A percentile compares a stretch with the other conserved stretches of the same genome.
Conservation (phyloP, 2,329 filamentous ascomycete species). For the Anthostomella pinea region DNA sequence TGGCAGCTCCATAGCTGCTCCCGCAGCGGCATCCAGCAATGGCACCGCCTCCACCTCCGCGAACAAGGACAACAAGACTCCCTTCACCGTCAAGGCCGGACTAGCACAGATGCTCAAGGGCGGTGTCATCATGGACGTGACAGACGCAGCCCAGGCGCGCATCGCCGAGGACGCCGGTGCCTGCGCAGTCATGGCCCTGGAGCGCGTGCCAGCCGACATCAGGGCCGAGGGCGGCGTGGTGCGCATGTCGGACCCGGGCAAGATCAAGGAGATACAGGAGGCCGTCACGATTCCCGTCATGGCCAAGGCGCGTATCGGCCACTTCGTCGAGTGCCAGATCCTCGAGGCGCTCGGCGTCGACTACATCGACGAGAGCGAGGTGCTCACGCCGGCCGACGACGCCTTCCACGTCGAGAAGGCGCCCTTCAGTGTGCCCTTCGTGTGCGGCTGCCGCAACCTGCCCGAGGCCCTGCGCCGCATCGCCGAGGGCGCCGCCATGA, state of each 20-base stretch:
- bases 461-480: constrained; percentile 91
- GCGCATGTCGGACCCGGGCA: constrained; percentile 90
- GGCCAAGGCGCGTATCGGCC: constrained; percentile 97
- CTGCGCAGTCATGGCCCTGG: constrained; percentile 95
- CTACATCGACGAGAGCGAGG: constrained; percentile 98
- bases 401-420: constrained; percentile 89
- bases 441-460: constrained; percentile 92
- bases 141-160: constrained; percentile 87
- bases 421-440: constrained; percentile 80
- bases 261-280: constrained; percentile 94
- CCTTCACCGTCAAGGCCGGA: constrained; percentile 90
- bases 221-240: constrained; percentile 88
- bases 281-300: constrained; percentile 97
- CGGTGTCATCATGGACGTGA: constrained; percentile 99
- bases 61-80: constrained; percentile 36
- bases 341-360: constrained; percentile 92
- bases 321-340: constrained; percentile 98
- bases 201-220: constrained; percentile 96
- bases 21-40: constrained; percentile 15
- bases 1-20: constrained; percentile 17
- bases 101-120: constrained; percentile 98
- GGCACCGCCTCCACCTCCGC: constrained; percentile 30
- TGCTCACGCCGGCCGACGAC: constrained; percentile 91
- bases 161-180: constrained; percentile 97
- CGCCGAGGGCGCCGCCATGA: constrained; percentile 94